phyloP scores from a whole-genome alignment of 1,284 basidiomycete species.

The Trichosporon ovoides region DNA sequence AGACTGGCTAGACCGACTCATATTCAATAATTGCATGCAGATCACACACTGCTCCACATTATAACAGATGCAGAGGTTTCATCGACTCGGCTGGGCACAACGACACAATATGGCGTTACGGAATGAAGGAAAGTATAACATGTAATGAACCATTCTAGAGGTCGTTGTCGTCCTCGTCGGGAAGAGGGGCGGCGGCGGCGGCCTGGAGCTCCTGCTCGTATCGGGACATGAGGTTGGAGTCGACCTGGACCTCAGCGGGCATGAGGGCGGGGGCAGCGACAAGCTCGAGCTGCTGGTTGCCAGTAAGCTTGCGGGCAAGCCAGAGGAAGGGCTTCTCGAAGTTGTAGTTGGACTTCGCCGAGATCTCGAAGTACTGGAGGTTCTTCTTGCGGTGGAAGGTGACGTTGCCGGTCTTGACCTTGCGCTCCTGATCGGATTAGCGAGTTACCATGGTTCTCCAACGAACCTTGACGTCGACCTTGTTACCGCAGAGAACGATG shows the following conservation, averaged over 20 bases:
- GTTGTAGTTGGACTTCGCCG: conserved; percentile 99
- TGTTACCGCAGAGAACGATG: conserved; percentile 99
- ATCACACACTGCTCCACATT: conserved; percentile 8
- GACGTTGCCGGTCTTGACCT: conserved; percentile 97
- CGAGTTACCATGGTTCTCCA: neutral
- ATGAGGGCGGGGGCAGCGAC: conserved; percentile 94
- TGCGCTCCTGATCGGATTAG: conserved; percentile 70
- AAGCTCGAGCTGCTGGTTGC: conserved; percentile 85
- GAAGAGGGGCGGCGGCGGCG: conserved; percentile 47
- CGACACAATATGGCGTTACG: conserved; percentile 16
- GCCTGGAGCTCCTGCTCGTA: conserved; percentile 79
- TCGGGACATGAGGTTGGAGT: conserved; percentile 66
- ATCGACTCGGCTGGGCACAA: conserved; percentile 19
- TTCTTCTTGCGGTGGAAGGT: conserved; percentile 99
- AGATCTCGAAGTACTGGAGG: conserved; percentile 99
- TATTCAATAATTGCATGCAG: conserved; percentile 16
- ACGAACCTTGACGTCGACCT: conserved; percentile 96
- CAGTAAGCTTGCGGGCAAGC: conserved; percentile 96
- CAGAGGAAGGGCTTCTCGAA: conserved; percentile 99
- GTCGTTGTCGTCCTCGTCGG: conserved; percentile 50
- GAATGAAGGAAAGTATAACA: conserved; percentile 4
- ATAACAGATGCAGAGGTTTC: conserved; percentile 24
- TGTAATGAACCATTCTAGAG: conserved; percentile 29
- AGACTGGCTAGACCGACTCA: conserved; percentile 5
- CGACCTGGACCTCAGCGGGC: conserved; percentile 87